Base-by-base conservation (phyloP, 73 alveolate species). In the Halteria grandinella region DNA sequence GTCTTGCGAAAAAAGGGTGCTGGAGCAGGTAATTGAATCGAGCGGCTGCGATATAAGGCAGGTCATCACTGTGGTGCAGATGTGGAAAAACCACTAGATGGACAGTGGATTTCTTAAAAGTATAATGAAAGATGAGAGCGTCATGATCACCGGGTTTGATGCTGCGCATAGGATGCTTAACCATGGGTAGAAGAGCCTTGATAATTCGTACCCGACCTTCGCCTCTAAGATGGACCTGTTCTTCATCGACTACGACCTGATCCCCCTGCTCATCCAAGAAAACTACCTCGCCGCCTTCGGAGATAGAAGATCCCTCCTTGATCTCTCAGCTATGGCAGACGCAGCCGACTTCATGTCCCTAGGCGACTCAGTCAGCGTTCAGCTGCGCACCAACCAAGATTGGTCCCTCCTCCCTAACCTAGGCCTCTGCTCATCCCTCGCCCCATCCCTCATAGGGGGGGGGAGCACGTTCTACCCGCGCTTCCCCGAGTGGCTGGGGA, bases 401-500 rank as follows among this genome's bases (percentile, higher is more conserved):
- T 92, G 98, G 98, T 57, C 87, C 37, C 55, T 92, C 11, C 86
- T 92, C 36, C 96, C 94, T 29, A 88, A 92, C 70, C 47, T 75
- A 57, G 98, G 98, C 0, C 36, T 83, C n/a, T 75, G 74, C 66
- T 45, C 88, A 24, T 64, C 91, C 1, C 60, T 92, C 8, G 92
- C 93, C 36, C 98, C 98, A 15, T 50, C 85, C 28, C 51, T 36
- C 17, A n/a, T 73, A 20, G 58, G 25, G 18, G 24, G 64, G 15
- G 93, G 93, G 0, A 10, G 24, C 0, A 53, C 69, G 0, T 58
- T 47, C 20, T 86, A 71, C 78, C 98, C 99, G 15, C 74, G 88
- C 54, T 97, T 97, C 87, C 99, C 99, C 27, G 94, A 89, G 66
- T 95, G 95, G 94, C 73, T 90, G 21, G 97, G 96, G 11, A 95